These are phyloP conservation scores for Hortaea sp. DNA, from an alignment of 2,329 filamentous ascomycete genomes.

Conservation along the genomic window DNA sequence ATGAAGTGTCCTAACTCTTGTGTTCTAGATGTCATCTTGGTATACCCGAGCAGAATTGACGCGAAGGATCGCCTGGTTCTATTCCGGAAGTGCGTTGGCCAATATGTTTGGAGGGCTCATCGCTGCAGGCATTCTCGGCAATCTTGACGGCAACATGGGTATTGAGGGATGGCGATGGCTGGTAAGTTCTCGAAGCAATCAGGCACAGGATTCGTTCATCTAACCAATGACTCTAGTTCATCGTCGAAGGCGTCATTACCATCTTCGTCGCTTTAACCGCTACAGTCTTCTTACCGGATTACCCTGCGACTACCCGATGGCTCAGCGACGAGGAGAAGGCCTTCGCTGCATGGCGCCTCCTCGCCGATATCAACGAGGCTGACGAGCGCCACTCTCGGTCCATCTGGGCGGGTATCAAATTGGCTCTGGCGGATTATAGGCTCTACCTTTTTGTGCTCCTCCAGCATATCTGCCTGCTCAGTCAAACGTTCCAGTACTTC, in stretches of 20 bases:
- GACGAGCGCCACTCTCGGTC: slow-evolving; percentile 2
- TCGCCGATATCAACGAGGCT: not conserved
- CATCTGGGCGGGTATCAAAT: slow-evolving; percentile 7
- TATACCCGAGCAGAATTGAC: slow-evolving; percentile 26
- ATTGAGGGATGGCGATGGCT: slow-evolving; percentile 31
- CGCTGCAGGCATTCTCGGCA: slow-evolving; percentile 21
- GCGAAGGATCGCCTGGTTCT: slow-evolving; percentile 24
- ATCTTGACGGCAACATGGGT: slow-evolving; percentile 27
- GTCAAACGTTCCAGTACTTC: slow-evolving; percentile 17
- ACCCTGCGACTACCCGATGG: slow-evolving; percentile 28
- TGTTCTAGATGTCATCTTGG: slow-evolving; percentile 26
- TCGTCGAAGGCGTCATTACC: not conserved
- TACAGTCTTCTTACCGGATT: slow-evolving; percentile 12
- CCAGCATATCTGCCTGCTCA: slow-evolving; percentile 6
- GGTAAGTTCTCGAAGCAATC: slow-evolving; percentile 12
- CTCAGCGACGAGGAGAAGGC: slow-evolving; percentile 23
- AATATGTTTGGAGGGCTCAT: slow-evolving; percentile 32
- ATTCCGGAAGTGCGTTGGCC: slow-evolving; percentile 30
- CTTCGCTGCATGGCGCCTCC: slow-evolving; percentile 1
- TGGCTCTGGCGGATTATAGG: slow-evolving; percentile 9
- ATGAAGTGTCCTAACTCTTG: too few species aligned
- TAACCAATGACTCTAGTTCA: too few species aligned
- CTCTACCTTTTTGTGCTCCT: slow-evolving; percentile 8
- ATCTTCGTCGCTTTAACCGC: not conserved
- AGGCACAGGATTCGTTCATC: too few species aligned